Percentiles rank a stretch among this genome's conserved stretches.
Conservation (phyloP, 345 rosid species). For the Eucalyptus sp. region DNA sequence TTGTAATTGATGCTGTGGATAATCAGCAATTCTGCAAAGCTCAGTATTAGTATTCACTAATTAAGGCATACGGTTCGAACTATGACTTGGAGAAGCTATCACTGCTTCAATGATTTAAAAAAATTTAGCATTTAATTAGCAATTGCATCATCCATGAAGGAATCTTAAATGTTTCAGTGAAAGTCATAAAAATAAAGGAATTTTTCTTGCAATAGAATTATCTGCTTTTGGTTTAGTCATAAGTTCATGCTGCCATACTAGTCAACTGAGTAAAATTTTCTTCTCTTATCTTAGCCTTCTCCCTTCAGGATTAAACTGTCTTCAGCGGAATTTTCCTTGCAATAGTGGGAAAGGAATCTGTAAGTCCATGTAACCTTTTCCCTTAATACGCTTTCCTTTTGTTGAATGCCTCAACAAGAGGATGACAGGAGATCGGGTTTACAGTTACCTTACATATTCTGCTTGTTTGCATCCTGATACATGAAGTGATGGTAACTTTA, state of each 20-base stretch:
- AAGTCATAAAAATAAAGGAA: not conserved
- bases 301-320: slow-evolving; percentile 47
- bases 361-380: slow-evolving; percentile 11
- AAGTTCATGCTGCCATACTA: not conserved
- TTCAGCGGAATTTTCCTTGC: slow-evolving; percentile 57
- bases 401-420: not conserved
- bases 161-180: not conserved
- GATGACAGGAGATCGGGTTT: not conserved
- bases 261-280: not conserved
- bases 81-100: not conserved
- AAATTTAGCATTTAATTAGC: not conserved
- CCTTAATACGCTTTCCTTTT: not conserved
- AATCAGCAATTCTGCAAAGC: not conserved
- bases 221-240: not conserved
- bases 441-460: not conserved
- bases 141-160: not conserved
- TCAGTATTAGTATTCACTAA: not conserved
- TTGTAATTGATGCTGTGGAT: accelerated
- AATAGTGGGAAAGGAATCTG: slow-evolving; percentile 30
- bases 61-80: accelerated
- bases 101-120: not conserved
- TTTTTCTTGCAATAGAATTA: not conserved
- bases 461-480: not conserved
- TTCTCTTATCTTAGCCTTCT: slow-evolving; percentile 16
- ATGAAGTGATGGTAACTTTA: not conserved